Conservation (phyloP, 2,329 filamentous ascomycete species). For the Fusarium tanahbumbuense region DNA sequence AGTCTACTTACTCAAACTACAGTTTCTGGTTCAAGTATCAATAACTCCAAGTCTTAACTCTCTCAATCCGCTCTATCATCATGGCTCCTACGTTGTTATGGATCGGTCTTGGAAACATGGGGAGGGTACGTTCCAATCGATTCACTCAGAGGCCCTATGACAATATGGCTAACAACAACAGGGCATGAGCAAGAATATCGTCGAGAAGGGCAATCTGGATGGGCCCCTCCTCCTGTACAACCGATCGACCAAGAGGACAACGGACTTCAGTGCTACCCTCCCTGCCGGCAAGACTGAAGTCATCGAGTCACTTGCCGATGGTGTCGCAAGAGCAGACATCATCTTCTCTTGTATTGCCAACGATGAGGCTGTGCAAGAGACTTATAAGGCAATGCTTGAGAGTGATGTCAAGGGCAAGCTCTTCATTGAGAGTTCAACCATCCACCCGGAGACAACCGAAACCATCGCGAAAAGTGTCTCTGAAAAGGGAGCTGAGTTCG, state of each 20-base stretch:
- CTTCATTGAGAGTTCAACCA: slow-evolving; percentile 87
- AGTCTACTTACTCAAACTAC: background rate
- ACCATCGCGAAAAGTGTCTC: slow-evolving; percentile 68
- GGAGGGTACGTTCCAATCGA: slow-evolving; percentile 66
- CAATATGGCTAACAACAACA: slow-evolving; percentile 49
- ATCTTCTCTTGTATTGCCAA: slow-evolving; percentile 86
- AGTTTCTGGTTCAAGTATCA: background rate
- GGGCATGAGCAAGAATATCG: slow-evolving; percentile 88
- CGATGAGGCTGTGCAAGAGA: slow-evolving; percentile 76
- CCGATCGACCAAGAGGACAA: slow-evolving; percentile 74
- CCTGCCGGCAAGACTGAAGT: slow-evolving; percentile 72
- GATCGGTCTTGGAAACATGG: slow-evolving; percentile 91
- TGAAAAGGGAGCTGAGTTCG: slow-evolving; percentile 75
- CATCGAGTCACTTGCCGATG: slow-evolving; percentile 72
- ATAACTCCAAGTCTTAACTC: background rate
- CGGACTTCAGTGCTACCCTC: slow-evolving; percentile 71
- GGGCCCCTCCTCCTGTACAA: slow-evolving; percentile 84
- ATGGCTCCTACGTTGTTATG: slow-evolving; percentile 76
- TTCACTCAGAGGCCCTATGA: background rate
- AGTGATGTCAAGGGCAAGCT: slow-evolving; percentile 74
- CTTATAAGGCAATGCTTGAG: slow-evolving; percentile 67
- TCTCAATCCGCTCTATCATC: background rate
- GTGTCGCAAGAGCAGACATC: slow-evolving; percentile 76
- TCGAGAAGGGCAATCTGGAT: slow-evolving; percentile 78
- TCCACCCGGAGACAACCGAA: slow-evolving; percentile 85